Evolutionary conservation across 2,329 filamentous ascomycete species (phyloP), one percentile per base, ranked within the genome.

Genomic region (Aspergillus awamori): DNA sequence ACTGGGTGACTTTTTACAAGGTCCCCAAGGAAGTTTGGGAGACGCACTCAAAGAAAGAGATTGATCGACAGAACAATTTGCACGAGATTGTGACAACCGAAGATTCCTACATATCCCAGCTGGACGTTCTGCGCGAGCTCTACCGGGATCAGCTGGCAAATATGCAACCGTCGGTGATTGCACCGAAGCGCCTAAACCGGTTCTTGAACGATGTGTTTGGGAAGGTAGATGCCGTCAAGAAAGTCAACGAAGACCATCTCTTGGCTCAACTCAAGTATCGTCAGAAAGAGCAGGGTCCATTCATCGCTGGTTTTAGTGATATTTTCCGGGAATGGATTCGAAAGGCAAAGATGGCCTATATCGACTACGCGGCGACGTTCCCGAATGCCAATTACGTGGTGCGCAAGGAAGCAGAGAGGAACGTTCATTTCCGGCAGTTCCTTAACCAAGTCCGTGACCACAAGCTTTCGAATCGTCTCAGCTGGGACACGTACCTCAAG

Each of bases 271-370:
- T 99, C 69, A 98, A 98, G 73, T 99, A 98, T 74, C 88, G 95
- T 26, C 95, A 99, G 75, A 91, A 95, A 71, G 95, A 98, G 74
- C 94, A 99, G 79, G 95, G 95, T 0, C 95, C 95, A 0, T 99
- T 93, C 88, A 89, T 99, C 61, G 83, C 86, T 11, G 95, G 95
- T 3, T 97, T 97, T 78, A 97, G 93, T 73, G 95, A 98, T 72
- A 92, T 99, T 53, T 98, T 99, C 82, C 85, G 95, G 61, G 95
- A 99, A 79, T 99, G 95, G 95, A 97, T 98, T 64, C 87, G 95
- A 65, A 98, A 97, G 76, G 95, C 95, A 33, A 92, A 89, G 75
- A 82, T 85, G 2, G 89, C 92, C 10, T 99, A 98, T 74, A 88
- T 97, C 63, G 93, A 96, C 61, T 99, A 98, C 75, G 94, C 94